Base-by-base conservation (phyloP, 148 eudicot genomes). In the Tetragonia tetragonoides region DNA sequence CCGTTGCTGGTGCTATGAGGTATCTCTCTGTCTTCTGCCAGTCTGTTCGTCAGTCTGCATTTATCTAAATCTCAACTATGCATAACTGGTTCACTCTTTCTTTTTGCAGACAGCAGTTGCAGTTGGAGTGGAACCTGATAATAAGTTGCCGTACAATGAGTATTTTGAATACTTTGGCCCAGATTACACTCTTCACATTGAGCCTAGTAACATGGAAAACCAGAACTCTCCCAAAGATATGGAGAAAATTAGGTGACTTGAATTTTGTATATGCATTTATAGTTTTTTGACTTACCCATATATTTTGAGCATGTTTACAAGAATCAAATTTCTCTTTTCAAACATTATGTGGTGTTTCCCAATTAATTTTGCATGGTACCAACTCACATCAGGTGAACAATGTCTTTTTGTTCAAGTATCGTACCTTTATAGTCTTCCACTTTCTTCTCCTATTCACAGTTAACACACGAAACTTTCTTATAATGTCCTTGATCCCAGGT, bases 1-100 rank as follows among this genome's bases (percentile, higher is more conserved):
- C 46, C 93, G 98, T n/a, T 94, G 98, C 82, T 94, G 98, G 98
- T 92, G 97, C 83, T 94, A 94, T 83, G 98, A 94, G 97, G 98
- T 94, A 68, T 78, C 42, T 77, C 67, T 76, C 81, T 70, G 53
- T 54, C 37, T 38, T 14, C 4, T 20, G 39, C 60, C 34, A 18
- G 6, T 8, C 28, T 14, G 16, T 17, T 14, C 37, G 23, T 7
- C 28, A 5, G 53, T 56, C 40, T 56, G 41, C 74, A 14, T 17
- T 49, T 38, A 41, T 21, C 2, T 21, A 75, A 53, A 18, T 53
- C 28, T 66, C 37, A 34, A 46, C 41, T 66, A 40, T 24, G 34
- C 49, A 21, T 68, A 39, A 76, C 47, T 16, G 5, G 76, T 74
- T 24, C 68, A 16, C 75, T 74, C 5, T 42, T 3, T 79, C 73